Base-by-base conservation (phyloP, 495 filamentous ascomycete genomes). In the Cercophora samala region DNA sequence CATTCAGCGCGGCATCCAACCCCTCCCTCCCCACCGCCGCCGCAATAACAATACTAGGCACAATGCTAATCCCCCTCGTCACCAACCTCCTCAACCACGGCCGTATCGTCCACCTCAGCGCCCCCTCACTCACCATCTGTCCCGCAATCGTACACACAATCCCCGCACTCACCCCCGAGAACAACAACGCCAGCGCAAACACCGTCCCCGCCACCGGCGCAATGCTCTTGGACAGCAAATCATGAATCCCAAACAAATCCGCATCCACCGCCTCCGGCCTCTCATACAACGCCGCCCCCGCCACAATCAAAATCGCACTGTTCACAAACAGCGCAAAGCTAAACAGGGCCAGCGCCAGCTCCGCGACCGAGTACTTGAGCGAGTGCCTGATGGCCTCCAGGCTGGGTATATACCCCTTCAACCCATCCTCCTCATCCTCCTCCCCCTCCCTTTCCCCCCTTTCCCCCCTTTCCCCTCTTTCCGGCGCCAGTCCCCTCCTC, bases 251-350 rank as follows among this genome's bases (percentile, higher is more conserved):
- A 74, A 94, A 96, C 42, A 97, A 87, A 65, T 93, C 89, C 19
- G 90, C 91, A 64, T 84, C 78, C 37, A 82, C 88, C 87, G 15
- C 82, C 80, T 54, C 9, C 2, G 3, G 80, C 71, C 21, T 82
- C 84, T 85, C 80, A 70, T 87, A 92, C 0, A 97, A 87, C 0
- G 90, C 88, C 5, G 92, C 89, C 42, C 92, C 93, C 1, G 93
- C 90, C 21, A 93, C 90, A 74, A 97, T 95, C 58, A 97, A 87
- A 72, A 97, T 97, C 64, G 93, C 85, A 66, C 87, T 90, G 79
- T 97, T 97, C 72, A 97, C 92, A 69, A 97, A 97, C n/a, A 96
- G 86, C 6, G 93, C 93, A 72, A 96, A 95, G 19, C 91, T 91
- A 73, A 93, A 91, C n/a, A 97, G 88, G 0, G 90, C 91, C 37